Evolutionary conservation across 1,284 basidiomycete species (phyloP).

Genomic region (Lentinula novae-zelandiae): DNA sequence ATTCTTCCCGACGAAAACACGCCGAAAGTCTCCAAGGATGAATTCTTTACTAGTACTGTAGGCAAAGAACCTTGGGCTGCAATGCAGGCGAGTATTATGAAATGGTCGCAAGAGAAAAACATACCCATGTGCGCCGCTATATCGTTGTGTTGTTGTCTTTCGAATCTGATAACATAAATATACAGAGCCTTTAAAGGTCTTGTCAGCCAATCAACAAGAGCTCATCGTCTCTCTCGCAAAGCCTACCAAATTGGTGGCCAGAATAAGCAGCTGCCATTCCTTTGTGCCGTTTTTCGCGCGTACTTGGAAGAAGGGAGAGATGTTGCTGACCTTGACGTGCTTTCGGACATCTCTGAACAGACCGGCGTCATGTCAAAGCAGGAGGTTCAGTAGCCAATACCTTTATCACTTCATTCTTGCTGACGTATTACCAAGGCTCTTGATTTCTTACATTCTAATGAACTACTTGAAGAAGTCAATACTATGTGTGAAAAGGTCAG

Average conservation of each 20-base stretch:
- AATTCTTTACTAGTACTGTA: slow-evolving; percentile 50
- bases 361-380: slow-evolving; percentile 58
- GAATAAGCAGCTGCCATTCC: slow-evolving; percentile 52
- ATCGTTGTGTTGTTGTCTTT: neutral
- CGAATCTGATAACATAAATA: neutral
- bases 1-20: slow-evolving; percentile 39
- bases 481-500: slow-evolving; percentile 65
- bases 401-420: neutral
- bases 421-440: slow-evolving; percentile 34
- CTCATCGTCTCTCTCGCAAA: slow-evolving; percentile 72
- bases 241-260: slow-evolving; percentile 68
- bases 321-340: slow-evolving; percentile 53
- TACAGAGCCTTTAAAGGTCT: slow-evolving; percentile 53
- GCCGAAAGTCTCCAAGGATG: slow-evolving; percentile 41
- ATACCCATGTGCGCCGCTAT: slow-evolving; percentile 61
- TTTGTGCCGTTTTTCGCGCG: slow-evolving; percentile 61
- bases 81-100: slow-evolving; percentile 43
- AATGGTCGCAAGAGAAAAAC: slow-evolving; percentile 57
- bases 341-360: slow-evolving; percentile 59
- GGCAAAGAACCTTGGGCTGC: slow-evolving; percentile 54
- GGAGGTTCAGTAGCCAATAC: slow-evolving; percentile 41
- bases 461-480: slow-evolving; percentile 64
- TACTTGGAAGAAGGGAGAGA: slow-evolving; percentile 66
- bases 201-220: slow-evolving; percentile 61
- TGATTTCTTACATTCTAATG: slow-evolving; percentile 65